Percentiles rank a stretch among this genome's conserved stretches.
These are phyloP conservation scores for Trichoderma virens DNA, from an alignment of 495 filamentous ascomycete species.

Conservation along the genomic window DNA sequence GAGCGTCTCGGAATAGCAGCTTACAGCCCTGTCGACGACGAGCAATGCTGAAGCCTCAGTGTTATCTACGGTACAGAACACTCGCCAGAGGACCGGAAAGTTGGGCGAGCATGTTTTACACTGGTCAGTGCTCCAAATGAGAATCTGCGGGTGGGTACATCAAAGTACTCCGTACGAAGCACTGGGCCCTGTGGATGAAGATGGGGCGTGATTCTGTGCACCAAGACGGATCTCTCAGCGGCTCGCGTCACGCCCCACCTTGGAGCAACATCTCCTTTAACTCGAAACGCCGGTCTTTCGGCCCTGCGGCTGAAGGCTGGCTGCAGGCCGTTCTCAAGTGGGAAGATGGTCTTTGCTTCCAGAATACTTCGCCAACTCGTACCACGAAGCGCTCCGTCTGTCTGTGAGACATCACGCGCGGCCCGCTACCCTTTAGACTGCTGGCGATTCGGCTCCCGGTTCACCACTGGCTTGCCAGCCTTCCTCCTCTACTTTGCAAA, in stretches of 20 bases:
- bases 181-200: neutral
- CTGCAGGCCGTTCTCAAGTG: neutral
- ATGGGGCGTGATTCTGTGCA: neutral
- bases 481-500: too few species aligned
- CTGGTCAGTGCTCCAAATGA: too few species aligned
- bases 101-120: too few species aligned
- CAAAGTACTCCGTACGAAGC: too few species aligned
- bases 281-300: slow-evolving; percentile 1
- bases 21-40: too few species aligned
- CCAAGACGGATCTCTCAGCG: neutral
- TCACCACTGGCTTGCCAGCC: too few species aligned
- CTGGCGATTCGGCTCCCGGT: too few species aligned
- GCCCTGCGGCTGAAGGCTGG: neutral
- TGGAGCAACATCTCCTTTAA: neutral
- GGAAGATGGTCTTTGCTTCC: neutral
- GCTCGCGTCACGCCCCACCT: neutral
- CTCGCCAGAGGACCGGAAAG: too few species aligned
- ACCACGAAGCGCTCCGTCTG: neutral
- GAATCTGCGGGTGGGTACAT: too few species aligned
- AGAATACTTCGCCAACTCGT: neutral
- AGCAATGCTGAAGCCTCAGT: too few species aligned
- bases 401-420: neutral
- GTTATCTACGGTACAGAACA: too few species aligned
- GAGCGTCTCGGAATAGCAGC: too few species aligned
- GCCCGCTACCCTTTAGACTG: neutral